Evolutionary conservation across 2,329 filamentous ascomycete species (phyloP), one percentile per base, ranked within the genome.

Genomic region (Penicillium sp.): DNA sequence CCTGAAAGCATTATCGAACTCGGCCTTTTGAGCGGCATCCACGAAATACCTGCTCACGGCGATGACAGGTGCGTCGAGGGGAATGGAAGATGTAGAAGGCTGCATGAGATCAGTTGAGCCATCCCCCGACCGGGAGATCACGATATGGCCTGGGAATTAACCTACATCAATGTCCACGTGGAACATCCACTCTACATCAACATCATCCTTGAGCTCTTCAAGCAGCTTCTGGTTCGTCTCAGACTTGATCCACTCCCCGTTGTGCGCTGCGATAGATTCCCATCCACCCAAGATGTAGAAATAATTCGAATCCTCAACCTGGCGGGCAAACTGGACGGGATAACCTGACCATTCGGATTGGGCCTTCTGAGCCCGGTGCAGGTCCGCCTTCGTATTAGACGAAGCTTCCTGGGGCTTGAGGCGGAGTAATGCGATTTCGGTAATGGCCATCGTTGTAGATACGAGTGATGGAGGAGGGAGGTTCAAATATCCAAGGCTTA

Each of bases 221-320:
- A 79, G 58, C 2, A 76, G 13, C 1, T 61, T 61, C 54, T 76
- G 72, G 50, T 80, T 80, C 1, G 66, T 67, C 11, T 61, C 39
- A 0, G 74, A 71, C 0, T 72, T 69, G 4, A 80, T 71, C 65
- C 76, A 79, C 1, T 69, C 62, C 1, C 71, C 61, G 49, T 69
- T 61, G 46, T 80, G 77, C 46, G 72, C 67, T 1, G 62, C 63
- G 3, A 75, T 58, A 3, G 72, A 77, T 1, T 70, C 64, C 77
- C 77, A 80, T 52, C 69, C 71, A 8, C 76, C 77, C 7, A 79
- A 44, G 11, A 80, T 67, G 60, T 78, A 79, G 18, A 76, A 60
- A 10, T 63, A 60, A 0, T 64, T 58, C 0, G 74, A 70, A 52
- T 79, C 72, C 48, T 80, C 74, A n/a, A 73, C 41, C 45, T 79